These are phyloP conservation scores for Westerdykella ornata DNA, from an alignment of 2,329 filamentous ascomycete genomes.

Conservation along the genomic window DNA sequence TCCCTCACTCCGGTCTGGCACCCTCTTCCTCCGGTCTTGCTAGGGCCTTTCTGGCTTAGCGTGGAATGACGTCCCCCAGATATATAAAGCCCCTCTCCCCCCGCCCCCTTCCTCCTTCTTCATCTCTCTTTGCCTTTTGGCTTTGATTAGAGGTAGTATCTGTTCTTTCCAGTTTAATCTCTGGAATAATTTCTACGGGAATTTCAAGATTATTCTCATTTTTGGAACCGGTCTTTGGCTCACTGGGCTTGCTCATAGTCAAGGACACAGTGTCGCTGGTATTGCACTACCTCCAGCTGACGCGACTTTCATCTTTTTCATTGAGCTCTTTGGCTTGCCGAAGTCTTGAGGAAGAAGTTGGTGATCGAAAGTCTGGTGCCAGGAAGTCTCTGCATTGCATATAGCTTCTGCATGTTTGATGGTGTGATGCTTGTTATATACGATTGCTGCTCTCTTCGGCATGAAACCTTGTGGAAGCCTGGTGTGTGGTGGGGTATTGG, in stretches of 20 bases:
- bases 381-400: too few relatives aligned
- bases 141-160: slow-evolving; percentile 63
- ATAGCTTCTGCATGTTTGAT: too few relatives aligned
- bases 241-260: slow-evolving; percentile 66
- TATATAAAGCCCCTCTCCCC: slow-evolving; percentile 9
- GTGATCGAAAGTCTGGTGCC: too few relatives aligned
- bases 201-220: slow-evolving; percentile 70
- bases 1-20: too few relatives aligned
- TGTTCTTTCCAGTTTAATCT: slow-evolving; percentile 98
- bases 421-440: too few relatives aligned
- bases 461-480: too few relatives aligned
- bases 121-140: slow-evolving; percentile 12
- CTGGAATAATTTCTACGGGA: slow-evolving; percentile 73
- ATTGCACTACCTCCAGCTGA: slow-evolving; percentile 69
- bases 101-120: slow-evolving; percentile 29
- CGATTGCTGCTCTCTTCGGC: too few relatives aligned
- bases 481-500: too few relatives aligned
- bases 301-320: slow-evolving; percentile 46
- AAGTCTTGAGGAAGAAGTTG: slow-evolving; percentile 22
- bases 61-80: too few relatives aligned
- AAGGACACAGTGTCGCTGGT: slow-evolving; percentile 63
- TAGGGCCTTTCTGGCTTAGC: too few relatives aligned
- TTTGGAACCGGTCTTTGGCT: slow-evolving; percentile 48
- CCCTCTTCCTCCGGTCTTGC: too few relatives aligned
- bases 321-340: slow-evolving; percentile 17